Evolutionary conservation across 1,284 basidiomycete species (phyloP), one percentile per base, ranked within the genome.

Genomic region (Ganoderma meredithae): DNA sequence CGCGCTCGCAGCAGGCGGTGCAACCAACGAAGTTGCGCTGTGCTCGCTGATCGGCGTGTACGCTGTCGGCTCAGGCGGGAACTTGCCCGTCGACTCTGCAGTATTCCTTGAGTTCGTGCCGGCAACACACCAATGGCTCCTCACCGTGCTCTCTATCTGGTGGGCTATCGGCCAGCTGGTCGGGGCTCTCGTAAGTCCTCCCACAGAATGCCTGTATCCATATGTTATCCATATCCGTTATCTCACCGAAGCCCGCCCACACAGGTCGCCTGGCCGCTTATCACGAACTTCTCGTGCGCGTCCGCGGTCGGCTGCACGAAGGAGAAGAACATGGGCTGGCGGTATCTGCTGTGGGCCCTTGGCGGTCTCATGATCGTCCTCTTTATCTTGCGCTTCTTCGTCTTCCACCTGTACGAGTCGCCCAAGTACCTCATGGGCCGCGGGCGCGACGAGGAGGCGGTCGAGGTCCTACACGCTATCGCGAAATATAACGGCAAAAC

Each of bases 51-150:
- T 84, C 0, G 84, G 88, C 0, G 78, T 87, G 2, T 87, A 87
- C 81, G 86, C 86, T 2, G 78, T 90, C 7, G 89, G 90, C 3
- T 91, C 89, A 1, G 93, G 86, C 52, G 88, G 89, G n/a, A 92
- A 92, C 73, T 76, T 91, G 56, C 89, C 93, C 0, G 91, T 95
- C 7, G 93, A 95, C 76, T 91, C 91, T 19, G 88, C 91, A 0
- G 89, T 95, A 59, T 92, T 93, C 75, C 83, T 95, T 19, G 87
- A 89, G 71, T 86, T 89, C 67, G 76, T 88, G 3, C 89, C 88
- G 0, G 85, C 83, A 0, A 84, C 83, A 3, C 87, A 88, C 72
- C 89, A 89, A 72, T 90, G 87, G 70, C 79, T 90, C 1, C 79
- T 90, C 49, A 90, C 88, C 0, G 80, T 89, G 13, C 82, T 90